These are phyloP conservation scores for Pseudozyma flocculosa DNA, from an alignment of 1,284 basidiomycete genomes.

Conservation along the genomic window DNA sequence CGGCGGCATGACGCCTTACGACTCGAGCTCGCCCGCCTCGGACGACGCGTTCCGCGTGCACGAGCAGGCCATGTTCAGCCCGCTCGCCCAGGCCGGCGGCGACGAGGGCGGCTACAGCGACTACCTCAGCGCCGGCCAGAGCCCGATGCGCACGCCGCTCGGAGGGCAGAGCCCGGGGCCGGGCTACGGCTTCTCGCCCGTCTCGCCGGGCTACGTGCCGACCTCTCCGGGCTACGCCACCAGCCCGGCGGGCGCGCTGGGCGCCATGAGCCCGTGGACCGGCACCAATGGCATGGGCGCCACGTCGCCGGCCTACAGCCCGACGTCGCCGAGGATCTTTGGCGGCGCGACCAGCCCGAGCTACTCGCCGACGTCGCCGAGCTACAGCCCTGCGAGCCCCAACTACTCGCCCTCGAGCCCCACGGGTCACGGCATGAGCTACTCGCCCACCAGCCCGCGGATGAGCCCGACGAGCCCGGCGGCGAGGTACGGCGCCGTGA, in stretches of 20 bases:
- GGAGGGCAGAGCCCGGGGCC: constrained; percentile 50
- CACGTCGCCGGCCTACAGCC: constrained; percentile 61
- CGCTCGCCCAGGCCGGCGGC: constrained; percentile 81
- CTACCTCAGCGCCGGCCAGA: constrained; percentile 73
- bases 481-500: constrained; percentile 61
- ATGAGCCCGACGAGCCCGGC: constrained; percentile 48
- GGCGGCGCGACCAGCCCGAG: constrained; percentile 65
- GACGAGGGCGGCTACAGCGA: constrained; percentile 72
- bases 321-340: constrained; percentile 66
- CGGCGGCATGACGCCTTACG: constrained; percentile 56
- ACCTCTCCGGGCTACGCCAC: constrained; percentile 53
- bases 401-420: constrained; percentile 50
- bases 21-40: constrained; percentile 75
- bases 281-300: constrained; percentile 66
- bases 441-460: constrained; percentile 52
- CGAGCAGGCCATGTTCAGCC: constrained; percentile 89
- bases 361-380: constrained; percentile 63
- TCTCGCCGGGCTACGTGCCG: constrained; percentile 50
- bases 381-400: constrained; percentile 49
- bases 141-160: constrained; percentile 64
- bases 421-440: constrained; percentile 34
- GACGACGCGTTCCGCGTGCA: constrained; percentile 65
- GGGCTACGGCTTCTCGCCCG: constrained; percentile 55
- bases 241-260: constrained; percentile 64
- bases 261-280: constrained; percentile 62